phyloP scores from a whole-genome alignment of 1,139 yeast species.

The Nakaseomyces glabratus region DNA sequence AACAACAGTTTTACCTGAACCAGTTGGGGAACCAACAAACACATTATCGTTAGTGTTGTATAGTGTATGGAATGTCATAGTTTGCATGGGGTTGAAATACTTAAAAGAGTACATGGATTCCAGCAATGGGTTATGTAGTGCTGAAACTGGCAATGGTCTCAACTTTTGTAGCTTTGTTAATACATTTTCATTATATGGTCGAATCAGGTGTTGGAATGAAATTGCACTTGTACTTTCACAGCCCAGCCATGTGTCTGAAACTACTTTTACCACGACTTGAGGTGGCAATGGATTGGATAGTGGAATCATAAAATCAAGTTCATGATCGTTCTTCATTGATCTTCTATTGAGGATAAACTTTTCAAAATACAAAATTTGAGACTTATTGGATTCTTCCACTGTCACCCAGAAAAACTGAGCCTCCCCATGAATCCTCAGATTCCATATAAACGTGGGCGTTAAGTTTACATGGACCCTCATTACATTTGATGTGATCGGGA shows the following conservation, averaged over 20 bases:
- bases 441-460: conserved; percentile 80
- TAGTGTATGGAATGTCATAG: conserved; percentile 87
- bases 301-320: conserved; percentile 88
- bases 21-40: conserved; percentile 96
- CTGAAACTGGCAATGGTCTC: conserved; percentile 79
- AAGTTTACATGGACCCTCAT: conserved; percentile 68
- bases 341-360: conserved; percentile 59
- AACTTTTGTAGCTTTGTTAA: conserved; percentile 70
- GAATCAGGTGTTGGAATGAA: conserved; percentile 81
- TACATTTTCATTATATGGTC: conserved; percentile 81
- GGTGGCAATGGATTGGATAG: conserved; percentile 81
- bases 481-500: conserved; percentile 82
- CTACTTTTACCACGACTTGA: conserved; percentile 67
- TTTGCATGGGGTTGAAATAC: conserved; percentile 97
- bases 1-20: conserved; percentile 96
- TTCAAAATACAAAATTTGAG: conserved; percentile 72
- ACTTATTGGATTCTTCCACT: conserved; percentile 75
- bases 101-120: conserved; percentile 73
- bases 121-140: conserved; percentile 58
- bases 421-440: conserved; percentile 66
- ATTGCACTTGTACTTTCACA: conserved; percentile 69
- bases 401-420: conserved; percentile 88
- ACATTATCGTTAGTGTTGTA: conserved; percentile 73
- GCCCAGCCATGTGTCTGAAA: conserved; percentile 87
- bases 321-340: conserved; percentile 51